Evolutionary conservation across 2,329 filamentous ascomycete genomes (phyloP).

Genomic region (Dendrostoma leiphaemia): DNA sequence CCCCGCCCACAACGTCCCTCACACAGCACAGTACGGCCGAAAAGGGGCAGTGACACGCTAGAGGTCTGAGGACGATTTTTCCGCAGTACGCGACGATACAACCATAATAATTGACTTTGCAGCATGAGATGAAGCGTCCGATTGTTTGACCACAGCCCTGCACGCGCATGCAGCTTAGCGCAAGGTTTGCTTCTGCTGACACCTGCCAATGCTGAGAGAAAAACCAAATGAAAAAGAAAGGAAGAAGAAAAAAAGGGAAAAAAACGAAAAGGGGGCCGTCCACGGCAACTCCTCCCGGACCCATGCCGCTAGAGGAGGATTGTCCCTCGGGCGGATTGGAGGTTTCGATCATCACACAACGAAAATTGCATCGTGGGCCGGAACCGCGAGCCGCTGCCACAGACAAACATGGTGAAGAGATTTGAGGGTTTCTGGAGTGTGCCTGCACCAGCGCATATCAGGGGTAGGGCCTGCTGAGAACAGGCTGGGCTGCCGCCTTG

Average conservation of each 20-base stretch:
- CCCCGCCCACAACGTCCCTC: slow-evolving; percentile 1
- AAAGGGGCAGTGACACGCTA: slow-evolving; percentile 7
- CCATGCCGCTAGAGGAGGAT: background rate
- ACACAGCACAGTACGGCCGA: background rate
- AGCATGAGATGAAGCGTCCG: background rate
- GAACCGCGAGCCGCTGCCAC: background rate
- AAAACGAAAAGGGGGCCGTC: background rate
- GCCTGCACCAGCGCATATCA: background rate
- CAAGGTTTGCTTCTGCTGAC: background rate
- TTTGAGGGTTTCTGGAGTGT: background rate
- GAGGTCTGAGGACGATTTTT: background rate
- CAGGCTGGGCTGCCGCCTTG: background rate
- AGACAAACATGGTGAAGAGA: background rate
- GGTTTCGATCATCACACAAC: background rate
- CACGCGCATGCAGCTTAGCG: background rate
- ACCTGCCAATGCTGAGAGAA: too few species aligned
- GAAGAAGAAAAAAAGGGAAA: too few species aligned
- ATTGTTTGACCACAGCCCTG: background rate
- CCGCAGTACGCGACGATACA: background rate
- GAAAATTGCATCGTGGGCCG: background rate
- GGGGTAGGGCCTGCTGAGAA: slow-evolving; percentile 1
- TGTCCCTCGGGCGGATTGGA: background rate
- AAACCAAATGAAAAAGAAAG: too few species aligned
- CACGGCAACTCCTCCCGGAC: background rate
- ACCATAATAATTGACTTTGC: background rate